These are phyloP conservation scores for Aurifilum marmelostoma DNA, from an alignment of 2,329 filamentous ascomycete genomes.

Conservation along the genomic window DNA sequence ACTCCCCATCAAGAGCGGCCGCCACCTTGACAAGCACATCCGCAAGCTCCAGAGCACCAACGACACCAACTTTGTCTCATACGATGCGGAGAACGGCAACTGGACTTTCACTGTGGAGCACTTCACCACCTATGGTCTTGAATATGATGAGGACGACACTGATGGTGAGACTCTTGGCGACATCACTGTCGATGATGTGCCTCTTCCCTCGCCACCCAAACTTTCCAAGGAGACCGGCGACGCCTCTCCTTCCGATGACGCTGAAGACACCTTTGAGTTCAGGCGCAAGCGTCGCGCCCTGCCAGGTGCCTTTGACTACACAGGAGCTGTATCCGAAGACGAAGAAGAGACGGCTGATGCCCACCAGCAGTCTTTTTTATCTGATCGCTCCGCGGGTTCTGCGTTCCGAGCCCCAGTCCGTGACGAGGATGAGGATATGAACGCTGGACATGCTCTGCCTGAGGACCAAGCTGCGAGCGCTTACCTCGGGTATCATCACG, in stretches of 20 bases:
- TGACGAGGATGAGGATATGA: slow-evolving; percentile 67
- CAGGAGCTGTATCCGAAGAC: slow-evolving; percentile 57
- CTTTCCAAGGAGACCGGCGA: slow-evolving; percentile 31
- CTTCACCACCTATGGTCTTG: slow-evolving; percentile 92
- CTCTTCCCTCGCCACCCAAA: slow-evolving; percentile 32
- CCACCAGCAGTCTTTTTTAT: slow-evolving; percentile 81
- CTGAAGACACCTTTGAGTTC: slow-evolving; percentile 63
- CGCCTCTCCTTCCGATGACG: slow-evolving; percentile 44
- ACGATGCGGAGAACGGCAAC: slow-evolving; percentile 76
- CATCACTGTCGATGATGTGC: slow-evolving; percentile 37
- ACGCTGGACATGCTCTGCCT: slow-evolving; percentile 76
- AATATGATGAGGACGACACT: slow-evolving; percentile 75
- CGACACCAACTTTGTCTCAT: slow-evolving; percentile 81
- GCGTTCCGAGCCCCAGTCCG: slow-evolving; percentile 63
- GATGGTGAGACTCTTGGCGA: slow-evolving; percentile 56
- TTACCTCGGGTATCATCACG: slow-evolving; percentile 72
- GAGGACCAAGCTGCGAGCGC: slow-evolving; percentile 75
- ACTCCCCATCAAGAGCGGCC: slow-evolving; percentile 61
- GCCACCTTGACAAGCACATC: slow-evolving; percentile 78
- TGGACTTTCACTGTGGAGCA: slow-evolving; percentile 96
- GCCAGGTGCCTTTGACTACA: slow-evolving; percentile 80
- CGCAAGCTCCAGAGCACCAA: slow-evolving; percentile 76
- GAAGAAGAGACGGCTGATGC: slow-evolving; percentile 54
- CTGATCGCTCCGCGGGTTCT: slow-evolving; percentile 85
- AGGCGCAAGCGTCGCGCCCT: slow-evolving; percentile 55